phyloP scores from a whole-genome alignment of 192 early-diverging fungal species.

The Gryganskiella cystojenkinii region DNA sequence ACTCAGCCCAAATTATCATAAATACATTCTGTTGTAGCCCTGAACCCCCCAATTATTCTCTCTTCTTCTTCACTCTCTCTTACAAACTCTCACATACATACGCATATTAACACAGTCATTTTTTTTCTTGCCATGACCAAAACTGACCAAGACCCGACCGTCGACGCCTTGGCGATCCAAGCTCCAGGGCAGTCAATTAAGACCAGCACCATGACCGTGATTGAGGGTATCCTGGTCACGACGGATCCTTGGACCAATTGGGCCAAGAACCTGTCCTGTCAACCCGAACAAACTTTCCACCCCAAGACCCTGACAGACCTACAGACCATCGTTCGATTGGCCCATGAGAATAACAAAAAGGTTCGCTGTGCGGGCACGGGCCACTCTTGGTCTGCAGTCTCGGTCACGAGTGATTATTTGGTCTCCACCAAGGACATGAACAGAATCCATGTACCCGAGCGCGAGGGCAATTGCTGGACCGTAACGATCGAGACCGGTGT shows the following conservation, averaged over 20 bases:
- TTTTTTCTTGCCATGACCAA: too few species aligned
- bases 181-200: too few species aligned
- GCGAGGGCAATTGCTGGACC: conserved; percentile 9
- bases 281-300: conserved; percentile 41
- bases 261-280: conserved; percentile 17
- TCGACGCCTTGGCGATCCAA: too few species aligned
- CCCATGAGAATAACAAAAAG: conserved; percentile 30
- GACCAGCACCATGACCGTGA: conserved; percentile 2
- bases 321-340: conserved; percentile 32
- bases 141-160: too few species aligned
- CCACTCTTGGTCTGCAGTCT: conserved; percentile 26
- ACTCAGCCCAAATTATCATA: too few species aligned
- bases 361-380: conserved; percentile 50
- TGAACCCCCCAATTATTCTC: too few species aligned
- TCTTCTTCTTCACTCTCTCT: too few species aligned
- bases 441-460: conserved; percentile 28
- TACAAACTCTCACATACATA: too few species aligned
- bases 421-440: conserved; percentile 33
- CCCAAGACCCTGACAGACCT: conserved; percentile 43
- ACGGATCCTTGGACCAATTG: conserved; percentile 37
- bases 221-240: conserved; percentile 25
- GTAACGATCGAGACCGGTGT: conserved; percentile 53
- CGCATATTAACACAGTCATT: too few species aligned
- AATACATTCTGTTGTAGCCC: too few species aligned
- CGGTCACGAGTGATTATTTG: conserved; percentile 38